Evolutionary conservation across 176 grass and related monocot genomes (phyloP), one percentile per base, ranked within the genome.

Genomic region (Avena atlantica): DNA sequence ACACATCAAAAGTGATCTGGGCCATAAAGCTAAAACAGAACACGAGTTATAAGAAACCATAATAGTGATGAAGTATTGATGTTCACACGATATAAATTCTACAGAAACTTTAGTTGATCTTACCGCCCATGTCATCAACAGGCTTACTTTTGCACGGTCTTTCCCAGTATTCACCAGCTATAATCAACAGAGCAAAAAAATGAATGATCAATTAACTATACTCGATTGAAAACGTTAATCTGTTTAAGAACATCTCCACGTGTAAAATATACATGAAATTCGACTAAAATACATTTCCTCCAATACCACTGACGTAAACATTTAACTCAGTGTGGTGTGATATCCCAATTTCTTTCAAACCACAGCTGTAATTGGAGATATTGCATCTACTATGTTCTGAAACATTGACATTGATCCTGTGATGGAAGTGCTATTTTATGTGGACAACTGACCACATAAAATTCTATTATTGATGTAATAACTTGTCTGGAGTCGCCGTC

Each of bases 51-150:
- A 50, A 15, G 15, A 53, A 14, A 53, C 51, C 15, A 53, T 53
- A 15, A 3, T 4, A 15, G 13, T 53, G 49, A 51, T 51, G 51
- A 42, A 42, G 40, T 42, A 42, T 5, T 40, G 37, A 40, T 15
- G 50, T 52, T 52, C 50, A 83, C 15, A 65, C 9, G 65, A 36
- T 52, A 42, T 52, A 52, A 0, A 52, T 15, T 69, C 15, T 27
- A 53, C 11, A 70, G 5, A 58, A 68, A 10, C 9, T 86, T 82
- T 78, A 83, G 72, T 72, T 73, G 51, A 74, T 70, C 92, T 88
- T 94, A 99, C 97, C 80, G 97, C 97, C 97, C 97, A 99, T 40
- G 94, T 99, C 94, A 99, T 92, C 82, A 99, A 80, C 29, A 99
- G 82, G 84, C 92, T 99, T 62, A 99, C 97, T 94, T 99, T 99